phyloP scores from a whole-genome alignment of 1,284 basidiomycete species.

The Coniferiporia sulphurascens region DNA sequence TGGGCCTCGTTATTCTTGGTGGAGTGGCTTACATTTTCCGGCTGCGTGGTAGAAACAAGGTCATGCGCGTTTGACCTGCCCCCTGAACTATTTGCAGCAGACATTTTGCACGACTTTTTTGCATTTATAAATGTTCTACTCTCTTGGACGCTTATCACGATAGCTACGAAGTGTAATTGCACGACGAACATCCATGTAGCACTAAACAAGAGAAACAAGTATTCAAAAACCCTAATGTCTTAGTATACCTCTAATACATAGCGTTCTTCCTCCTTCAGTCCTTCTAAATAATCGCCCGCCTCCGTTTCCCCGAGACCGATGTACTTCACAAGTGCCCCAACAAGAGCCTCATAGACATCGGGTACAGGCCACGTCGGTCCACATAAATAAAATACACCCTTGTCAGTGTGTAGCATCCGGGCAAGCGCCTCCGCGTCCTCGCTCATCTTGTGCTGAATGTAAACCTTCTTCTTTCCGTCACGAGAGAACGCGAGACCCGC shows the following conservation, averaged over 20 bases:
- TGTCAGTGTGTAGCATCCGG: conserved; percentile 62
- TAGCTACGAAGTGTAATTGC: background rate
- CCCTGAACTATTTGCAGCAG: background rate
- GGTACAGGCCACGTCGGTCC: conserved; percentile 99
- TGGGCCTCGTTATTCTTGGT: conserved; percentile 51
- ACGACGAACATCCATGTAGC: background rate
- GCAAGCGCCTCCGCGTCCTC: conserved; percentile 81
- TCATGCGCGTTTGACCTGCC: background rate
- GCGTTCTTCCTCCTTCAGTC: conserved; percentile 94
- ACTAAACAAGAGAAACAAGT: background rate
- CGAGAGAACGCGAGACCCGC: conserved; percentile 96
- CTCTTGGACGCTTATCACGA: background rate
- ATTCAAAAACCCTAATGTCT: background rate
- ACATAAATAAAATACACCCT: conserved; percentile 93
- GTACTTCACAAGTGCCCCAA: conserved; percentile 72
- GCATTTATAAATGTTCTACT: background rate
- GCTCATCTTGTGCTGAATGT: conserved; percentile 98
- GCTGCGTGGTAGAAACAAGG: conserved; percentile 6
- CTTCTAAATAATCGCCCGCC: conserved; percentile 84
- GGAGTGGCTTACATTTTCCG: conserved; percentile 42
- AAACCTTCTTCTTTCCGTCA: conserved; percentile 88
- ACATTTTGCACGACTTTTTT: background rate
- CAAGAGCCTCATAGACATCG: conserved; percentile 91
- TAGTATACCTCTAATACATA: conserved; percentile 88
- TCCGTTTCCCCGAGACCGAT: conserved; percentile 60